Conservation (phyloP, 2,329 filamentous ascomycete species). For the Xylariaceae sp. region DNA sequence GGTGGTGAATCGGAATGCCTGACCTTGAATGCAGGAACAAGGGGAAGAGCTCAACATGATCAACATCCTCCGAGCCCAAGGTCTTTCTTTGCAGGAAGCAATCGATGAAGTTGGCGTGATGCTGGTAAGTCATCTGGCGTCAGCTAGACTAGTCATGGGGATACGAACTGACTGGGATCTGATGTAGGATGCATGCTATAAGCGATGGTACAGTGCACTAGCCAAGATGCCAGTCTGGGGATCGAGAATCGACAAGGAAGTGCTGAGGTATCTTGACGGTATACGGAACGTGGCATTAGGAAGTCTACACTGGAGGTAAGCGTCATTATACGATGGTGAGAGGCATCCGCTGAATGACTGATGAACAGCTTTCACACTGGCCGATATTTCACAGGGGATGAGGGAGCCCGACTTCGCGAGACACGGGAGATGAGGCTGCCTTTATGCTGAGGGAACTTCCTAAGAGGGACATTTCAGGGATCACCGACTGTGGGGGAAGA, state of each 20-base stretch:
- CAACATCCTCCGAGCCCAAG: conserved; percentile 12
- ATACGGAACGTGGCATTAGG: conserved; percentile 19
- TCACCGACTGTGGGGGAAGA: too few relatives aligned
- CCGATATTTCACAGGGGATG: too few relatives aligned
- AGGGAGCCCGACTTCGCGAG: too few relatives aligned
- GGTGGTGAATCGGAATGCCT: too few relatives aligned
- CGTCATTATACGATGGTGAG: too few relatives aligned
- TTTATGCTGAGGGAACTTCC: too few relatives aligned
- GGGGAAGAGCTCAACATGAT: conserved; percentile 20
- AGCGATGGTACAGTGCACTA: conserved; percentile 19
- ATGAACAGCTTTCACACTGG: too few relatives aligned
- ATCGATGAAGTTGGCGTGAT: conserved; percentile 8
- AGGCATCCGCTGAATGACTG: too few relatives aligned
- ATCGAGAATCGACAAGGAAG: conserved; percentile 17
- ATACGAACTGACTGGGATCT: conserved; percentile 10
- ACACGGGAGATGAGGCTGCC: too few relatives aligned
- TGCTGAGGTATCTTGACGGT: conserved; percentile 17
- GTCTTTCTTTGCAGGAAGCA: conserved; percentile 17
- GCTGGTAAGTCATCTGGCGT: too few relatives aligned
- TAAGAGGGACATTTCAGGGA: too few relatives aligned
- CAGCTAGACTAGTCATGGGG: too few relatives aligned
- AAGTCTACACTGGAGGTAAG: conserved; percentile 23
- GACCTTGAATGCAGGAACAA: conserved; percentile 3
- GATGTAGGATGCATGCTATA: conserved; percentile 20
- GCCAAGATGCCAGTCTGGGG: conserved; percentile 20